Evolutionary conservation across 352 stramenopile genomes (phyloP), one percentile per base, ranked within the genome.

Genomic region (Phytopythium cucurbitacearum): DNA sequence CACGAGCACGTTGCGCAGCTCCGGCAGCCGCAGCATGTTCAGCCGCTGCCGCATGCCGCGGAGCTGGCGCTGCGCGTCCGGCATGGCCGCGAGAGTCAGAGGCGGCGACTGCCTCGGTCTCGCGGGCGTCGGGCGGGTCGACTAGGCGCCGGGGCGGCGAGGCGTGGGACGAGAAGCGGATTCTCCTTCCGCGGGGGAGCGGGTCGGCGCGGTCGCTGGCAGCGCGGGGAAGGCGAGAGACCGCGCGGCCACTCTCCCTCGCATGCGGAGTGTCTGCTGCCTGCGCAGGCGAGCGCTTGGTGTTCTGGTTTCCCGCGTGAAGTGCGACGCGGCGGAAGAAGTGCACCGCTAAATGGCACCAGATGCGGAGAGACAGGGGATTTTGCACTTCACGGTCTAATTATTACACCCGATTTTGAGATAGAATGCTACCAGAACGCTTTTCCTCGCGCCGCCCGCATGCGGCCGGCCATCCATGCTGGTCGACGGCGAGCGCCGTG

Each of bases 1-100:
- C 51, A 72, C 67, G 33, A 91, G 69, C 48, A 94, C 67, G 64
- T 75, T 71, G 61, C 83, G 80, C 60, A 94, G 70, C 64, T 94
- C 80, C 21, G 77, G 79, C 52, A 94, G 73, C 37, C 79, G 82
- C 55, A 92, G 65, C 57, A 64, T 53, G 51, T 73, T 71, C 40
- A 90, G 73, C 41, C 71, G 69, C 21, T 56, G 10, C 50, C 79
- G 81, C 37, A 91, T 67, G 59, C 65, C 49, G 36, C 55, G 70
- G 56, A 85, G 56, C 37, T 73, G 69, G 38, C 45, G 45, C 32
- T 51, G 65, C 13, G 54, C 43, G 53, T 64, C 64, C 16, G 51
- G 66, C 67, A 76, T 76, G 40, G 3, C 53, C 11, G 37, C 21
- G 21, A 28, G 21, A 28, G 21, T 28, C 21, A 28, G 21, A 28